Percentiles rank a stretch among this genome's conserved stretches.
These are phyloP conservation scores for Hygrophorus pudorinus DNA, from an alignment of 768 basidiomycete species.

Conservation along the genomic window DNA sequence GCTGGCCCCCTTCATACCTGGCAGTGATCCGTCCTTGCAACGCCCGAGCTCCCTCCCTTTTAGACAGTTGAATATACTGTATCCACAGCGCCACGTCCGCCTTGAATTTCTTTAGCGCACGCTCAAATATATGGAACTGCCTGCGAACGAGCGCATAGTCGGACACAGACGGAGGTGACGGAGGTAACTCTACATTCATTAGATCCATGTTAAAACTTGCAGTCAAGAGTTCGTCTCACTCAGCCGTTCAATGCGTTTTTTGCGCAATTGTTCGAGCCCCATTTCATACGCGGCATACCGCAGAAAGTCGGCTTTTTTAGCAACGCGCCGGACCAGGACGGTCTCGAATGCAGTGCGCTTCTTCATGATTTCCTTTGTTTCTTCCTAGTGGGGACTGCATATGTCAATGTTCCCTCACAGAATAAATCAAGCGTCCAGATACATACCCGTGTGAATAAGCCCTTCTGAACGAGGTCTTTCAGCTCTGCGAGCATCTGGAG, in stretches of 20 bases:
- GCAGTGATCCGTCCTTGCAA: conserved; percentile 78
- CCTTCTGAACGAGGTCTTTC: conserved; percentile 81
- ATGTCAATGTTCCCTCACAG: not conserved
- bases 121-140: conserved; percentile 85
- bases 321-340: conserved; percentile 70
- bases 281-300: conserved; percentile 92
- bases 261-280: conserved; percentile 70
- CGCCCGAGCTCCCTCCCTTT: conserved; percentile 67
- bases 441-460: conserved; percentile 71
- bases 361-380: conserved; percentile 78
- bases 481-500: conserved; percentile 89
- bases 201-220: conserved; percentile 1
- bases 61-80: conserved; percentile 80
- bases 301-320: conserved; percentile 81
- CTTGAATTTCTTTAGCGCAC: conserved; percentile 83
- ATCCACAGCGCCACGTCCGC: conserved; percentile 81
- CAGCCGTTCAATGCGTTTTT: conserved; percentile 63
- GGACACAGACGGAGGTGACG: conserved; percentile 55
- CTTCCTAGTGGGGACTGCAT: conserved; percentile 35
- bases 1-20: conserved; percentile 59
- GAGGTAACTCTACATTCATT: conserved; percentile 26
- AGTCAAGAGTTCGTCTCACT: conserved; percentile 29
- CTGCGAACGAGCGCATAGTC: conserved; percentile 79
- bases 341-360: conserved; percentile 79
- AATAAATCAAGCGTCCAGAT: not conserved